A percentile compares a stretch with the other conserved stretches of the same genome.
Evolutionary conservation across 1,284 basidiomycete genomes (phyloP).

Genomic region (Ustilago bromivora): DNA sequence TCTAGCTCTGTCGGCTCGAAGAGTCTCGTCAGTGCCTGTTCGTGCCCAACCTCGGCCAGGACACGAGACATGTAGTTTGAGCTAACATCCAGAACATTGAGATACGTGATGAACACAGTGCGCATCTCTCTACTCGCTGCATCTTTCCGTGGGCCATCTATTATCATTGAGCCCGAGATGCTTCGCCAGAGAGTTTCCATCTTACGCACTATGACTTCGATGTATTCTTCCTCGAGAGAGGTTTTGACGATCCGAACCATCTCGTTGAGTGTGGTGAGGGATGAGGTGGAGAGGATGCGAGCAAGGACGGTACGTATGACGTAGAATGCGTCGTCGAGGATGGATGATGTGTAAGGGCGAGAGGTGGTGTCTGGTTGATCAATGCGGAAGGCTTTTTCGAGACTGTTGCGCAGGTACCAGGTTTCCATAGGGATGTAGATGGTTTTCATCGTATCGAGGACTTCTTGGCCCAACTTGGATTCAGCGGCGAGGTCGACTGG

Average conservation of each 20-base stretch:
- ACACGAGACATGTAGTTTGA: constrained; percentile 61
- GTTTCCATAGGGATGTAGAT: constrained; percentile 90
- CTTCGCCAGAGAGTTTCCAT: constrained; percentile 63
- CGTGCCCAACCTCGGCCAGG: constrained; percentile 49
- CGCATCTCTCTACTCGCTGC: constrained; percentile 66
- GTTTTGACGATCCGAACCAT: constrained; percentile 44
- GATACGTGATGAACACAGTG: constrained; percentile 60
- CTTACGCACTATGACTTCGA: constrained; percentile 63
- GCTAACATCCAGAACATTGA: constrained; percentile 64
- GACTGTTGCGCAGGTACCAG: constrained; percentile 88
- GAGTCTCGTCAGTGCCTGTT: constrained; percentile 33
- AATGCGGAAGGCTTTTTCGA: constrained; percentile 76
- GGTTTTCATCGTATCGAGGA: constrained; percentile 72
- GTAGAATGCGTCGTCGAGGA: constrained; percentile 69
- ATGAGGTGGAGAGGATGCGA: constrained; percentile 61
- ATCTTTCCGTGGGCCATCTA: constrained; percentile 66
- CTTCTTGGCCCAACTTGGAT: constrained; percentile 77
- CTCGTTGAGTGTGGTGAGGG: constrained; percentile 38
- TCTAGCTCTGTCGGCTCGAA: constrained; percentile 33
- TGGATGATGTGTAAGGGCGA: constrained; percentile 58
- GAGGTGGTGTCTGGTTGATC: constrained; percentile 52
- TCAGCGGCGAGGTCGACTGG: constrained; percentile 71
- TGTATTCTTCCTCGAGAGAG: constrained; percentile 61
- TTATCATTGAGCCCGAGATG: constrained; percentile 57
- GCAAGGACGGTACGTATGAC: constrained; percentile 62